Percentiles rank a stretch among this genome's conserved stretches.
These are phyloP conservation scores for Ilyonectria destructans DNA, from an alignment of 2,329 filamentous ascomycete genomes.

Conservation along the genomic window DNA sequence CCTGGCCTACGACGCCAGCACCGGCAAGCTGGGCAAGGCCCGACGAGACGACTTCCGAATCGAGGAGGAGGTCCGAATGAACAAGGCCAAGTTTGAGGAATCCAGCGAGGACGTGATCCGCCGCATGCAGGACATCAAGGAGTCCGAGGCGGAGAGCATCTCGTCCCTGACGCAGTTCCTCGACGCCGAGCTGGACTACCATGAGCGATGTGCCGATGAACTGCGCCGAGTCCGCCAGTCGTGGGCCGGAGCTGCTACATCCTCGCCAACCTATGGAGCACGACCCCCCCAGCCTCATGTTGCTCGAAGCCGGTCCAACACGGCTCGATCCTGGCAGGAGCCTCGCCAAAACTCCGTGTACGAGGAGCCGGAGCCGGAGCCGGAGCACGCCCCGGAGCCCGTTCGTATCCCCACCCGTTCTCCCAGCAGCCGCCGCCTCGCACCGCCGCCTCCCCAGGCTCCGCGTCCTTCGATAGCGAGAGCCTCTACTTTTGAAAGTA, in stretches of 20 bases:
- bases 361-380: slow-evolving; percentile 53
- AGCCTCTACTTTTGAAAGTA: slow-evolving; percentile 59
- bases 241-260: slow-evolving; percentile 56
- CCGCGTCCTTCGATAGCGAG: slow-evolving; percentile 57
- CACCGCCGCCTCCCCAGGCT: slow-evolving; percentile 55
- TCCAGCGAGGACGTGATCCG: slow-evolving; percentile 92
- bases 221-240: slow-evolving; percentile 71
- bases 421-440: slow-evolving; percentile 51
- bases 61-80: slow-evolving; percentile 91
- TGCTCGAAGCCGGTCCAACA: slow-evolving; percentile 64
- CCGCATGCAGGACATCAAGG: slow-evolving; percentile 97
- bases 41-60: slow-evolving; percentile 95
- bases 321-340: slow-evolving; percentile 63
- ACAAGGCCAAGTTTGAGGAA: slow-evolving; percentile 97
- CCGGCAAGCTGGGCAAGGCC: slow-evolving; percentile 91
- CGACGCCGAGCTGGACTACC: slow-evolving; percentile 91
- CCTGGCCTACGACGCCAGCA: slow-evolving; percentile 91
- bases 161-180: slow-evolving; percentile 85
- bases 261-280: slow-evolving; percentile 43
- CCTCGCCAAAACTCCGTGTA: slow-evolving; percentile 53
- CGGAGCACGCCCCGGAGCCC: slow-evolving; percentile 51
- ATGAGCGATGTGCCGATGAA: slow-evolving; percentile 91
- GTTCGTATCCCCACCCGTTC: slow-evolving; percentile 64
- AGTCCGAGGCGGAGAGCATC: slow-evolving; percentile 88
- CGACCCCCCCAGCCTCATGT: slow-evolving; percentile 20